Percentiles rank a stretch among this genome's conserved stretches.
phyloP scores from a whole-genome alignment of 257 asterid genomes.

The Jaltomata sinuosa region DNA sequence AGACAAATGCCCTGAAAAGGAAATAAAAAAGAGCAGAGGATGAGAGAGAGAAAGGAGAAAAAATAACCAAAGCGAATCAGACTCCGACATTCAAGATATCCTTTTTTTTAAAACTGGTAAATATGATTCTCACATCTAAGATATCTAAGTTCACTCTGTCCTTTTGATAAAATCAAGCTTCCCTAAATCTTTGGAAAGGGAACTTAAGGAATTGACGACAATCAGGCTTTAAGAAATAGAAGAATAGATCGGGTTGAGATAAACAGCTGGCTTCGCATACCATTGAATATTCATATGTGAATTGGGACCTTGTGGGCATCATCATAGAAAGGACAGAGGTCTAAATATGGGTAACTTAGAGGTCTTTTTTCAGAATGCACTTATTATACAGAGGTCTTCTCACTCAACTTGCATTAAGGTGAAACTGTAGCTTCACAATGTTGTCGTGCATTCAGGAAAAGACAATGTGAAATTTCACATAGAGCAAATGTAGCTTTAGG shows the following conservation, averaged over 20 bases:
- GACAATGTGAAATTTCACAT: background rate
- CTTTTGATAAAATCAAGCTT: background rate
- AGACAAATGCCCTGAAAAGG: slow-evolving; percentile 73
- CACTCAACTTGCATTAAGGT: background rate
- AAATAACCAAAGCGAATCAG: background rate
- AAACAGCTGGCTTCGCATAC: background rate
- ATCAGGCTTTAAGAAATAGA: background rate
- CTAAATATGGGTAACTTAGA: background rate
- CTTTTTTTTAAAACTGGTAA: too few species aligned
- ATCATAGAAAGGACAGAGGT: background rate
- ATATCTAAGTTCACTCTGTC: background rate
- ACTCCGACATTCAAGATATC: background rate
- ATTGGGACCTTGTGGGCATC: background rate
- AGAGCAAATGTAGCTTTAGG: background rate
- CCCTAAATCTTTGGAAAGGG: background rate
- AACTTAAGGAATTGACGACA: background rate
- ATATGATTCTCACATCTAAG: too few species aligned
- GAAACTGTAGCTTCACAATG: background rate
- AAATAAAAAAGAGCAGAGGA: background rate
- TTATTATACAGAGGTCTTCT: background rate
- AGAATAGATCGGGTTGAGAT: slow-evolving; percentile 1
- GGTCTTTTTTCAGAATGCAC: background rate
- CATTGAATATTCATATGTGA: background rate
- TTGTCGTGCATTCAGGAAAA: background rate
- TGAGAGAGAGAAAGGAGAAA: background rate